Conservation (phyloP, 176 grass and related monocot species). For the Alopecurus myosuroides region DNA sequence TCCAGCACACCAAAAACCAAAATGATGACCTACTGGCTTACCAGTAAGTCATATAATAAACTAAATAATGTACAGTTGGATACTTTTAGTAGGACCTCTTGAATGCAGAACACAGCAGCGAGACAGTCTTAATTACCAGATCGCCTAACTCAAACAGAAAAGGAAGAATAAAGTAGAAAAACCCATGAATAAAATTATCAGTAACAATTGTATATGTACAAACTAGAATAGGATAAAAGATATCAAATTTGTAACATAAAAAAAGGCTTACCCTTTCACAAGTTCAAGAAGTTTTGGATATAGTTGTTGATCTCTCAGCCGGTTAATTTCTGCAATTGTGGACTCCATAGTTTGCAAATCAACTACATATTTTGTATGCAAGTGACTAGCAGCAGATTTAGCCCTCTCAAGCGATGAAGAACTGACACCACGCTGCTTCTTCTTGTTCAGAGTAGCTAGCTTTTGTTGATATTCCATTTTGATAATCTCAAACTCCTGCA, state of each 20-base stretch:
- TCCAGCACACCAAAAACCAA: neutral
- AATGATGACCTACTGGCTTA: neutral
- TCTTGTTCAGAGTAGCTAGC: constrained; percentile 65
- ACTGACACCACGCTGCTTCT: constrained; percentile 55
- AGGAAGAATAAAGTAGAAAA: neutral
- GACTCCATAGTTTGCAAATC: constrained; percentile 81
- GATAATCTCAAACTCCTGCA: constrained; percentile 78
- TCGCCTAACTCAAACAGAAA: neutral
- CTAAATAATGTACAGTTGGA: neutral
- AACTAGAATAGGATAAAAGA: neutral
- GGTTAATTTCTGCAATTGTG: constrained; percentile 77
- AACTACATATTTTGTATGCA: constrained; percentile 83
- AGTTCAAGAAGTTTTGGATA: constrained; percentile 81
- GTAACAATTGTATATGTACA: neutral
- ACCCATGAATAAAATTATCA: neutral
- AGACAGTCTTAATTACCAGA: neutral
- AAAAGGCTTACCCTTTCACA: constrained; percentile 59
- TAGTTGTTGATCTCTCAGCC: constrained; percentile 72
- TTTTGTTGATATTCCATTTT: constrained; percentile 80
- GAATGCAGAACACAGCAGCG: neutral
- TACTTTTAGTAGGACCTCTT: neutral
- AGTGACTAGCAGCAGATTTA: constrained; percentile 67
- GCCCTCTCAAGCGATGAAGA: constrained; percentile 62
- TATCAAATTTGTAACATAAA: constrained; percentile 23
- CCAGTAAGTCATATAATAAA: neutral